phyloP scores from a whole-genome alignment of 2,329 filamentous ascomycete genomes.

The Colletotrichum gigasporum region DNA sequence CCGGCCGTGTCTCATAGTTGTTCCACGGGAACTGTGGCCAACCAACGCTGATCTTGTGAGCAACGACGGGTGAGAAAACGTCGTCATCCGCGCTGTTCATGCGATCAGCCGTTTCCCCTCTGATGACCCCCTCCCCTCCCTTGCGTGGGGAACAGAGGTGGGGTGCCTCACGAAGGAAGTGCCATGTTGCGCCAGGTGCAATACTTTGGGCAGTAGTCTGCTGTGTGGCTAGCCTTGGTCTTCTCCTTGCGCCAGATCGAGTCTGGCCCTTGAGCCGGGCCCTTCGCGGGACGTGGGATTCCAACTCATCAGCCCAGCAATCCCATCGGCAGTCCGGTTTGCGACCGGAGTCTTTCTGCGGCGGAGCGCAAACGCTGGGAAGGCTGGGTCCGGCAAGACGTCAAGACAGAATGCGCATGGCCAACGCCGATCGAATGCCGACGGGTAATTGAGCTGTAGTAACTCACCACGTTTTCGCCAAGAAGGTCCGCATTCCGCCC shows the following conservation, averaged over 20 bases:
- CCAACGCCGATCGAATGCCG: constrained; percentile 20
- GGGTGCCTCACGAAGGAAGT: neutral
- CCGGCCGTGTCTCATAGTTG: neutral
- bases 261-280: neutral
- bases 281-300: neutral
- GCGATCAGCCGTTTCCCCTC: constrained; percentile 3
- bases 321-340: neutral
- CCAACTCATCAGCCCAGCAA: neutral
- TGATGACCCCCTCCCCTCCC: neutral
- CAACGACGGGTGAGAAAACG: neutral
- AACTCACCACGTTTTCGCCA: constrained; percentile 23
- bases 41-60: neutral
- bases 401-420: constrained; percentile 3
- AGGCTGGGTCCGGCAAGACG: constrained; percentile 1
- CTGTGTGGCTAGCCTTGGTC: neutral
- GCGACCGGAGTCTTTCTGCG: neutral
- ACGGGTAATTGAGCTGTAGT: constrained; percentile 8
- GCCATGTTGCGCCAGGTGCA: neutral
- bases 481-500: neutral
- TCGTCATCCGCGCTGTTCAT: constrained; percentile 15
- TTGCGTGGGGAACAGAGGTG: neutral
- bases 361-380: constrained; percentile 19
- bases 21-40: constrained; percentile 3
- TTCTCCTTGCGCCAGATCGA: neutral
- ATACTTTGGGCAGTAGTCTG: neutral